phyloP scores from a whole-genome alignment of 805 yeast species.

The Nakazawaea anatomiae region DNA sequence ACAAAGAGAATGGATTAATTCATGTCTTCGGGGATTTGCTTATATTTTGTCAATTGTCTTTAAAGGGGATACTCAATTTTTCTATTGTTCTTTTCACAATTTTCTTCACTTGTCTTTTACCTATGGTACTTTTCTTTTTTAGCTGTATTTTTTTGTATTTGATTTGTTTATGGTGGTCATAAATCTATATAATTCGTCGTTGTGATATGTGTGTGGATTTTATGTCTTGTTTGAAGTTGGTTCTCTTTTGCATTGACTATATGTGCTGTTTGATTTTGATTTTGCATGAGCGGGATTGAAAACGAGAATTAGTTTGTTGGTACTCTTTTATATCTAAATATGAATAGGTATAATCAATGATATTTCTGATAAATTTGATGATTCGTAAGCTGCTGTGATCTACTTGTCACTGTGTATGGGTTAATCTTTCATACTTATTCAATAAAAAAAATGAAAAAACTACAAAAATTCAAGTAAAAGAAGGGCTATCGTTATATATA shows the following conservation, averaged over 20 bases:
- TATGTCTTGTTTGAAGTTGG: not conserved
- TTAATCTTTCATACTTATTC: too few species aligned
- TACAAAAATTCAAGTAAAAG: too few species aligned
- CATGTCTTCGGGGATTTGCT: not conserved
- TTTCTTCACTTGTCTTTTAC: too few species aligned
- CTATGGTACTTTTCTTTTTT: not conserved
- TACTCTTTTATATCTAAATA: too few species aligned
- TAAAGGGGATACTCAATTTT: conserved; percentile 7
- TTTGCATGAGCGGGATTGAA: not conserved
- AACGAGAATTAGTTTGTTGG: too few species aligned
- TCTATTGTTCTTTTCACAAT: not conserved
- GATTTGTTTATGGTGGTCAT: conserved; percentile 2
- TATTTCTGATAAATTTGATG: too few species aligned
- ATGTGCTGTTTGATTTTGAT: not conserved
- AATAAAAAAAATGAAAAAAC: too few species aligned
- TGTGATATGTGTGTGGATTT: not conserved
- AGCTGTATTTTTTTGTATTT: not conserved
- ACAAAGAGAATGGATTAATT: too few species aligned
- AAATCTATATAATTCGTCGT: not conserved
- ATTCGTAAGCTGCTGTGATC: too few species aligned
- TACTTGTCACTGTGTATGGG: too few species aligned
- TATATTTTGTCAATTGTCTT: not conserved
- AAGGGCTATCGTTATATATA: not conserved
- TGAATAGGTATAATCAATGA: too few species aligned
- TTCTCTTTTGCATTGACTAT: not conserved